Evolutionary conservation across 139 green algal species (phyloP), one percentile per base, ranked within the genome.

Genomic region (Zygnema cylindricum): DNA sequence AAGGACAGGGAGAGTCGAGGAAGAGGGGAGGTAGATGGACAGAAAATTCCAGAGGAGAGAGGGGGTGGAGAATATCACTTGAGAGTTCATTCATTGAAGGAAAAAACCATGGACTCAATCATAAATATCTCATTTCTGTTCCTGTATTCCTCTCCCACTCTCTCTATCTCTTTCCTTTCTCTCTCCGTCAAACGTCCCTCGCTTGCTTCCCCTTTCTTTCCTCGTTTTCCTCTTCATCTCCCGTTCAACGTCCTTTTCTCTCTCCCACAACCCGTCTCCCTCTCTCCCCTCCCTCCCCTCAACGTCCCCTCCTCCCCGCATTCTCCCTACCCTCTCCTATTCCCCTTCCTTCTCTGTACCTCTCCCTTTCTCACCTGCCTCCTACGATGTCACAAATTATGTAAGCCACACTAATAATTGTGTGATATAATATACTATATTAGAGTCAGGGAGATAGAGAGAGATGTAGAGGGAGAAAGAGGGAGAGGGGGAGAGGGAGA

Each of bases 311-410:
- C n/a, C n/a, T n/a, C n/a, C n/a, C n/a, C n/a, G n/a, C n/a, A n/a
- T n/a, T 73, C 57, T 73, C 57, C 57, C 57, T 73, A 25, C 57
- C 30, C 57, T 73, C 30, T 73, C 57, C 57, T 73, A 35, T 73
- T 73, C 57, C 30, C 57, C 57, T 35, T 73, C 57, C 57, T 30
- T 73, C 57, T 30, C 57, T 73, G 57, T 73, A 25, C 57, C 57
- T 35, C 30, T 30, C 30, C 30, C 57, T 73, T 25, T 30, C 57
- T 73, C 57, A 73, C 30, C 30, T 30, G 30, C 57, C 57, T 25
- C 57, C 30, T 30, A 35, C 57, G 30, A 73, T 25, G 30, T 25
- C 30, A 73, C 57, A 30, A 25, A 25, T 30, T 73, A 30, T 30
- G 57, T 73, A 30, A 30, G 30, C 30, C 30, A 30, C 57, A 73